Evolutionary conservation across 2,329 filamentous ascomycete genomes (phyloP).

Genomic region (Geosmithia flava): DNA sequence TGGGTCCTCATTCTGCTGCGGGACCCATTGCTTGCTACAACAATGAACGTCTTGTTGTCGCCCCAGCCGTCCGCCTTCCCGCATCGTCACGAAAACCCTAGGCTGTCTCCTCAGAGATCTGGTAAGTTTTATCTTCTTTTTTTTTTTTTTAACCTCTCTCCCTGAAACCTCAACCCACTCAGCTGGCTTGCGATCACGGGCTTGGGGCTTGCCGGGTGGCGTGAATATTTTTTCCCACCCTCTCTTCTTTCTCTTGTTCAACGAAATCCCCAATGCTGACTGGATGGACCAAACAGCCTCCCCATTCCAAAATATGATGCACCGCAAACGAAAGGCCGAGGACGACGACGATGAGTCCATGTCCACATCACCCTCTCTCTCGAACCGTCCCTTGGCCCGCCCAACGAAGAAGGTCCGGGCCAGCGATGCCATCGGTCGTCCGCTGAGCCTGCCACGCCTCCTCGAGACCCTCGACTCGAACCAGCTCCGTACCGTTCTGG

Average conservation of each 20-base stretch:
- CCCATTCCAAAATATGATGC: conserved; percentile 40
- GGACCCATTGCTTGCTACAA: conserved; percentile 6
- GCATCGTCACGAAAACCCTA: conserved; percentile 43
- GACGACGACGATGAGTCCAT: conserved; percentile 77
- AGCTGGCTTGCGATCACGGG: not conserved
- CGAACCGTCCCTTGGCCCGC: conserved; percentile 54
- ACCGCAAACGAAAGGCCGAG: conserved; percentile 77
- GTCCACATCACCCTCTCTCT: conserved; percentile 69
- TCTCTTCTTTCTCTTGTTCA: not conserved
- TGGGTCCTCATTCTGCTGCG: conserved; percentile 1
- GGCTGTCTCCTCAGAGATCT: conserved; percentile 40
- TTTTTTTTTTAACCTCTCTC: not conserved
- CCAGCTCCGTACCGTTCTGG: conserved; percentile 75
- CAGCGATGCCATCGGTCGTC: conserved; percentile 52
- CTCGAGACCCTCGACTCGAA: conserved; percentile 84
- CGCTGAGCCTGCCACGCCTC: conserved; percentile 52
- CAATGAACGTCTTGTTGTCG: conserved; percentile 51
- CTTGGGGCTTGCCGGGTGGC: not conserved
- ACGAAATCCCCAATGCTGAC: not conserved
- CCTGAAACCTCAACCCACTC: too few relatives aligned
- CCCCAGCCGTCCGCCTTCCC: conserved; percentile 47
- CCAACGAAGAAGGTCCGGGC: conserved; percentile 51
- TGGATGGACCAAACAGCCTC: conserved; percentile 12
- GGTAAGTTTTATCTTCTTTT: conserved; percentile 27
- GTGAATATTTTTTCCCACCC: not conserved